A percentile compares a stretch with the other conserved stretches of the same genome.
Evolutionary conservation across 768 basidiomycete species (phyloP).

Genomic region (Mycena capillaripes): DNA sequence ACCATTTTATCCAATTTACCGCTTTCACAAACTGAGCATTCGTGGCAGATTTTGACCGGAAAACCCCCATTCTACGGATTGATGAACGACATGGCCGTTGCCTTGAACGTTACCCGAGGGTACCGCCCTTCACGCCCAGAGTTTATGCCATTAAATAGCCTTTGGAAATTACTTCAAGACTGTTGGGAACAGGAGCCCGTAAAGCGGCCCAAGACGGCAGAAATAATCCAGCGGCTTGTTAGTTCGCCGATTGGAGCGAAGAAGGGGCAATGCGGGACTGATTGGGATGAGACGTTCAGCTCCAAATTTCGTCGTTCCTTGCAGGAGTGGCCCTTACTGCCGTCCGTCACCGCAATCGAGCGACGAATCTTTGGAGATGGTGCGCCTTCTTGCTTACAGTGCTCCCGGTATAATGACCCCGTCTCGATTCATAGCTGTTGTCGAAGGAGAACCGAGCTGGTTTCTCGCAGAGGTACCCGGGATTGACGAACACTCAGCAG

Average conservation of each 20-base stretch:
- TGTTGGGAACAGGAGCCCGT: constrained; percentile 19
- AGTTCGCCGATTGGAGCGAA: constrained; percentile 21
- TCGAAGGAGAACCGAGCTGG: not conserved
- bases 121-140: constrained; percentile 23
- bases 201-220: constrained; percentile 12
- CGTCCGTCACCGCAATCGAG: constrained; percentile 23
- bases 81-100: constrained; percentile 5
- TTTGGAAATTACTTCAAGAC: constrained; percentile 31
- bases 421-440: not conserved
- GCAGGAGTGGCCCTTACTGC: constrained; percentile 26
- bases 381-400: not conserved
- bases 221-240: constrained; percentile 23
- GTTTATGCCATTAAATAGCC: not conserved
- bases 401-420: not conserved
- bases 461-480: not conserved
- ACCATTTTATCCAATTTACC: not conserved
- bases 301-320: constrained; percentile 21
- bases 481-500: not conserved
- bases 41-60: constrained; percentile 23
- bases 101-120: not conserved
- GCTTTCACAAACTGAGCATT: not conserved
- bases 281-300: constrained; percentile 32
- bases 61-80: constrained; percentile 23
- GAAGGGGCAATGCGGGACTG: not conserved
- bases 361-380: constrained; percentile 18